Evolutionary conservation across 768 basidiomycete species (phyloP).

Genomic region (Cubamyces lactineus): DNA sequence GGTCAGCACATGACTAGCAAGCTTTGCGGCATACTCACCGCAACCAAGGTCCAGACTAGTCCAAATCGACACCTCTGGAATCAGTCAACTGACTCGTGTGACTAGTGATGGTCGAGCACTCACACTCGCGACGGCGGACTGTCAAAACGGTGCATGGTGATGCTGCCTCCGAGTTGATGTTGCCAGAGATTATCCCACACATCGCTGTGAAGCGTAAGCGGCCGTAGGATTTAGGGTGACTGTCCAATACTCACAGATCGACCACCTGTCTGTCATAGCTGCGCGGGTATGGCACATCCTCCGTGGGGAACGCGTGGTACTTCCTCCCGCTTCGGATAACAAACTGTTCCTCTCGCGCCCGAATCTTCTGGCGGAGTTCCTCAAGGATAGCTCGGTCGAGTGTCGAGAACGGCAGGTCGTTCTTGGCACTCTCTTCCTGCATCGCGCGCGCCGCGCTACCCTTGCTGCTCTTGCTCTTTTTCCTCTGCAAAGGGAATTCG

Average conservation of each 20-base stretch:
- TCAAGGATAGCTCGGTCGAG: slow-evolving; percentile 63
- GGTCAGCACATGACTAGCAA: slow-evolving; percentile 6
- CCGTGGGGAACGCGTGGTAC: slow-evolving; percentile 55
- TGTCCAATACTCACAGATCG: slow-evolving; percentile 60
- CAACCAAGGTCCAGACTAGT: slow-evolving; percentile 72
- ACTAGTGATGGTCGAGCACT: slow-evolving; percentile 29
- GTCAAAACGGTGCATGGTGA: slow-evolving; percentile 69
- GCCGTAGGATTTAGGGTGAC: not conserved
- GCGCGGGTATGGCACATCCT: slow-evolving; percentile 69
- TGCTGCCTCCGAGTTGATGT: slow-evolving; percentile 49
- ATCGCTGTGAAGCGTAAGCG: slow-evolving; percentile 49
- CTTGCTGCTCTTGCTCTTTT: slow-evolving; percentile 26
- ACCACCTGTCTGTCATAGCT: slow-evolving; percentile 64
- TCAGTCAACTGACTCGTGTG: slow-evolving; percentile 6
- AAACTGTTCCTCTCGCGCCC: slow-evolving; percentile 60
- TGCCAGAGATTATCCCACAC: slow-evolving; percentile 67
- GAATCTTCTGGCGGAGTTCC: slow-evolving; percentile 55
- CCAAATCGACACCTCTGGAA: slow-evolving; percentile 9
- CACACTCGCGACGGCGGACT: slow-evolving; percentile 65
- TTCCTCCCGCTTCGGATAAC: slow-evolving; percentile 51
- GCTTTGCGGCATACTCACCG: slow-evolving; percentile 46
- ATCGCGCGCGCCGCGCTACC: slow-evolving; percentile 4
- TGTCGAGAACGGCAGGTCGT: slow-evolving; percentile 52
- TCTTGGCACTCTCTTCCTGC: slow-evolving; percentile 18
- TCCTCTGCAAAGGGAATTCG: slow-evolving; percentile 23